Evolutionary conservation across 1,284 basidiomycete genomes (phyloP), one percentile per base, ranked within the genome.

Genomic region (Sporisorium graminicola): DNA sequence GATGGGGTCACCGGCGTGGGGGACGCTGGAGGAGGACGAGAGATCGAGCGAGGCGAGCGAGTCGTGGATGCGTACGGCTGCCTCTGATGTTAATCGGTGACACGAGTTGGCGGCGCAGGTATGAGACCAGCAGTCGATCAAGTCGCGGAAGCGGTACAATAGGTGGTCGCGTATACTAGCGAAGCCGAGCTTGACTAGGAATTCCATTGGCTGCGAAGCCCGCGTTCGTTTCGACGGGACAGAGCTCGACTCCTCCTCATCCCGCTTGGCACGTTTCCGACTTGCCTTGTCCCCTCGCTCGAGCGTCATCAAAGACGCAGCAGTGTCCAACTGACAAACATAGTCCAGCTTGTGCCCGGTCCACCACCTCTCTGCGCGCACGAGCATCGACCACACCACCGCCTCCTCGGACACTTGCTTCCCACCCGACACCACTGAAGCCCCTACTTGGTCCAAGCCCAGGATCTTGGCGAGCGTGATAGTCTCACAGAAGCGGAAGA

Each of bases 391-490:
- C 66, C 74, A 70, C 9, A 66, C 58, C 24, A 57, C 67, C 5
- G 57, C 57, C 31, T 54, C 56, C 16, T 74, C 61, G 29, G 60
- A 18, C 42, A 40, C 50, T 18, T 31, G 29, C 10, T 49, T 46
- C 27, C 26, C 44, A 12, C 43, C 3, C 20, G 1, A 26, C 6
- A 13, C 26, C 42, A 40, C 40, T 14, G 6, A 29, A 6, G 24
- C 24, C 5, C 54, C 64, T 18, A 60, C 42, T 14, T 54, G 50
- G 24, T 81, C 74, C 47, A 81, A 20, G 0, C 74, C 68, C 18
- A 77, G 14, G 27, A 81, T 70, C 52, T 79, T 78, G 22, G 71
- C 79, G 5, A 81, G 58, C 6, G 79, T 77, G 24, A 81, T 54
- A 22, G 77, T 74, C 58, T 77, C 73, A 44, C 60, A 77, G 33